Conservation (phyloP, 2,329 filamentous ascomycete species). For the Ascochyta pisi region DNA sequence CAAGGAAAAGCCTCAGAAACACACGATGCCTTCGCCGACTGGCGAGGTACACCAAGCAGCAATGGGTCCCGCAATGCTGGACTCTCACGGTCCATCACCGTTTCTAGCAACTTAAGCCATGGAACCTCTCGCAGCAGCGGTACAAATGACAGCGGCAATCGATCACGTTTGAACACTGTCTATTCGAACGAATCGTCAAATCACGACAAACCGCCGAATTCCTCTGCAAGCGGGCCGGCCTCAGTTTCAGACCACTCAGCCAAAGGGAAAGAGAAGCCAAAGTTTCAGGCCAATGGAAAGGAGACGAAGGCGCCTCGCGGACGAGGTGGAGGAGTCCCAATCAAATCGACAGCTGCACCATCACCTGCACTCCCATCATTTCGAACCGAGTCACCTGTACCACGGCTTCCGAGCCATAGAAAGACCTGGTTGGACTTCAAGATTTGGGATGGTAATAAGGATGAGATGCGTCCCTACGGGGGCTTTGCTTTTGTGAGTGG, state of each 20-base stretch:
- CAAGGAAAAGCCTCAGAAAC: conserved; percentile 40
- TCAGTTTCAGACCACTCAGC: conserved; percentile 41
- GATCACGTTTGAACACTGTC: conserved; percentile 28
- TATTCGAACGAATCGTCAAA: conserved; percentile 34
- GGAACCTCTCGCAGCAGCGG: conserved; percentile 41
- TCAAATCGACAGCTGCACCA: conserved; percentile 33
- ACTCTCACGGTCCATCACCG: conserved; percentile 36
- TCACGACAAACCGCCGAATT: conserved; percentile 26
- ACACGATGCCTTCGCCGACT: conserved; percentile 40
- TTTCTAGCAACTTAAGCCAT: conserved; percentile 33
- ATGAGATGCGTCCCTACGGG: conserved; percentile 41
- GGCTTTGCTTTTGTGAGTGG: conserved; percentile 47
- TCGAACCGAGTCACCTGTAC: conserved; percentile 35
- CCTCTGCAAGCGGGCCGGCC: conserved; percentile 29
- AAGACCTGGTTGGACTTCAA: conserved; percentile 48
- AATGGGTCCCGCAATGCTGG: conserved; percentile 26
- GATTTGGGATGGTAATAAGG: conserved; percentile 44
- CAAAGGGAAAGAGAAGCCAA: conserved; percentile 42
- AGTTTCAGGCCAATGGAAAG: conserved; percentile 47
- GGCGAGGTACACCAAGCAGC: conserved; percentile 33
- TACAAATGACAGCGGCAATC: conserved; percentile 29
- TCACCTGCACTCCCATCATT: conserved; percentile 26
- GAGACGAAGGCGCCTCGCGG: conserved; percentile 48
- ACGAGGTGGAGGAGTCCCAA: conserved; percentile 47
- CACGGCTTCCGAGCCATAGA: conserved; percentile 26